phyloP scores from a whole-genome alignment of 768 basidiomycete species.

The Phlebiopsis gigantea region DNA sequence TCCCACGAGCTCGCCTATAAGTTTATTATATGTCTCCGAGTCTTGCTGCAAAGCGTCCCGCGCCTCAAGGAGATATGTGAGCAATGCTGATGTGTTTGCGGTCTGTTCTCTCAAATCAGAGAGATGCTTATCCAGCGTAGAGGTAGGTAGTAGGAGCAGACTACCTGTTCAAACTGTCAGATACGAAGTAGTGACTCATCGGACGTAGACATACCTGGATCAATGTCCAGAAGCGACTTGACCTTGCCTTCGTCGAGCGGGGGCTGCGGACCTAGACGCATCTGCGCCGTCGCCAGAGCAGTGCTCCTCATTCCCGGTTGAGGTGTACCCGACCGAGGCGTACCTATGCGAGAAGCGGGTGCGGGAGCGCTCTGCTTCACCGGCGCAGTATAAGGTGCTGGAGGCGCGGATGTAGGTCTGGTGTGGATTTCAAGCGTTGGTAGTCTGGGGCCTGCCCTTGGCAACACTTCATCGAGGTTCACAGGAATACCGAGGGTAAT shows the following conservation, averaged over 20 bases:
- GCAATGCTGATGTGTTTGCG: conserved; percentile 63
- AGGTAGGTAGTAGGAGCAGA: conserved; percentile 64
- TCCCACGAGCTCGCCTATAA: conserved; percentile 89
- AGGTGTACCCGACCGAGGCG: conserved; percentile 38
- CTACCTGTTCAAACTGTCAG: conserved; percentile 43
- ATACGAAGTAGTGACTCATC: neutral
- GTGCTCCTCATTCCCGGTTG: conserved; percentile 34
- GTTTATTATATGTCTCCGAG: conserved; percentile 82
- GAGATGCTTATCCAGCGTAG: conserved; percentile 60
- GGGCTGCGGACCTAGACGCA: conserved; percentile 73
- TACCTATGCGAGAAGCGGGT: conserved; percentile 50
- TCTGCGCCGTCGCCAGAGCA: conserved; percentile 27
- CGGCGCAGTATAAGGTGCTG: conserved; percentile 44
- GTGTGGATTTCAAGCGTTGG: conserved; percentile 82
- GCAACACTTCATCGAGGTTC: conserved; percentile 89
- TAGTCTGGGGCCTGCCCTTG: conserved; percentile 59
- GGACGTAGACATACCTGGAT: conserved; percentile 47
- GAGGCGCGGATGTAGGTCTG: conserved; percentile 76
- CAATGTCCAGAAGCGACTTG: conserved; percentile 57
- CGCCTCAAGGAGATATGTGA: conserved; percentile 79
- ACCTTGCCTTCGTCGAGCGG: conserved; percentile 65
- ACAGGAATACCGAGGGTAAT: conserved; percentile 91
- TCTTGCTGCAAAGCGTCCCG: conserved; percentile 82
- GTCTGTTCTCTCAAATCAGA: conserved; percentile 68
- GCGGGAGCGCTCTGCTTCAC: conserved; percentile 30